phyloP scores from a whole-genome alignment of 371 early-diverging fungal species.

The Mortierella sp. region DNA sequence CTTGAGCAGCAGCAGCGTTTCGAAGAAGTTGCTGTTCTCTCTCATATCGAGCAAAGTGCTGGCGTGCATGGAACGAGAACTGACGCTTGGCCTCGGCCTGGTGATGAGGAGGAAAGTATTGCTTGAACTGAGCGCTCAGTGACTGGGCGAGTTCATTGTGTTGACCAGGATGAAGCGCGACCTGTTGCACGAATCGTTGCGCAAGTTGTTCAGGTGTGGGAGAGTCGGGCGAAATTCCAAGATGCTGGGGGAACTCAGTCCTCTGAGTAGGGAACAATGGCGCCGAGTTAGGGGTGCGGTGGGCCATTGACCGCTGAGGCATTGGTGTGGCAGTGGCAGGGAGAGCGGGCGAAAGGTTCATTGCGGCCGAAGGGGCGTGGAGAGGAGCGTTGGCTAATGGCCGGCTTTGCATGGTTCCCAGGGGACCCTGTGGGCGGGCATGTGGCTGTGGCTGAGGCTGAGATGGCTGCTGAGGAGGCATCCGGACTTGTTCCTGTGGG shows the following conservation, averaged over 20 bases:
- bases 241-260: conserved; percentile 25
- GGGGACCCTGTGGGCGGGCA: conserved; percentile 5
- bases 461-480: conserved; percentile 17
- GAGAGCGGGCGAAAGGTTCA: no score
- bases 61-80: conserved; percentile 43
- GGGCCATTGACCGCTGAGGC: conserved; percentile 24
- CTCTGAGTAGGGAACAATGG: conserved; percentile 17
- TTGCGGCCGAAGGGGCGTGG: no score
- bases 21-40: conserved; percentile 41
- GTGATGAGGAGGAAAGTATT: conserved; percentile 38
- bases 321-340: background rate
- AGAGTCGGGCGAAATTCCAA: conserved; percentile 35
- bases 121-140: conserved; percentile 42
- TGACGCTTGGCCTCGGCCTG: conserved; percentile 48
- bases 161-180: conserved; percentile 42
- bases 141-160: conserved; percentile 47
- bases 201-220: conserved; percentile 51
- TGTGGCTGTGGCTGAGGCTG: conserved; percentile 1
- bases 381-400: conserved; percentile 14
- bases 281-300: conserved; percentile 23
- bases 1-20: conserved; percentile 30
- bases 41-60: conserved; percentile 40
- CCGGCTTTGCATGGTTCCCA: conserved; percentile 3
- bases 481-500: conserved; percentile 8
- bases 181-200: conserved; percentile 46